Conservation (phyloP, 1,284 basidiomycete species). For the Macrocystidia cucumis region DNA sequence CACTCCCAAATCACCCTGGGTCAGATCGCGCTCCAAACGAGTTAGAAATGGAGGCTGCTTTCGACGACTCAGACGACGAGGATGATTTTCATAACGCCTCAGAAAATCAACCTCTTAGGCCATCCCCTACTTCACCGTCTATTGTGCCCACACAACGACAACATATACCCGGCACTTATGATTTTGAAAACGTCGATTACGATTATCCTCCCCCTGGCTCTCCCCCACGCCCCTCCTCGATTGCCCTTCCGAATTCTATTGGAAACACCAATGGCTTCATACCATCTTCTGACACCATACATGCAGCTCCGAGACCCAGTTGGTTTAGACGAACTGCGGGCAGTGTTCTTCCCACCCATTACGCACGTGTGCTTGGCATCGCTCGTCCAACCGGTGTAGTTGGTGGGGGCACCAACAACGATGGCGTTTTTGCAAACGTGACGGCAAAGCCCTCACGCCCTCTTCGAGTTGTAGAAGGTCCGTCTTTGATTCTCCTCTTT, state of each 20-base stretch:
- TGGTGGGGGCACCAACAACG: constrained; percentile 77
- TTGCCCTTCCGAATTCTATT: constrained; percentile 57
- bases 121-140: constrained; percentile 22
- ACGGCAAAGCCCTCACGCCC: constrained; percentile 79
- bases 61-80: constrained; percentile 67
- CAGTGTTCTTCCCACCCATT: constrained; percentile 45
- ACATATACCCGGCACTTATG: constrained; percentile 49
- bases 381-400: constrained; percentile 38
- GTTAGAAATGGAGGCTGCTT: constrained; percentile 70
- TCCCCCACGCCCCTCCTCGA: constrained; percentile 62
- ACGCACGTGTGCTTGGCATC: constrained; percentile 41
- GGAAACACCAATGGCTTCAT: constrained; percentile 82
- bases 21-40: constrained; percentile 30
- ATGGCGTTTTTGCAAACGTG: constrained; percentile 96
- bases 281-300: constrained; percentile 39
- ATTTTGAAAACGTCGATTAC: constrained; percentile 82
- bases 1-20: constrained; percentile 49
- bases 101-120: constrained; percentile 48
- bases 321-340: constrained; percentile 56
- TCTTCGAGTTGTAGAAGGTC: constrained; percentile 58
- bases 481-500: too few relatives aligned
- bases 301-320: constrained; percentile 24
- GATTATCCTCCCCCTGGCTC: constrained; percentile 78
- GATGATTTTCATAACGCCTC: constrained; percentile 35
- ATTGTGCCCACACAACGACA: constrained; percentile 14